Base-by-base conservation (phyloP, 1,284 basidiomycete species). In the Taiwanofungus camphoratus region DNA sequence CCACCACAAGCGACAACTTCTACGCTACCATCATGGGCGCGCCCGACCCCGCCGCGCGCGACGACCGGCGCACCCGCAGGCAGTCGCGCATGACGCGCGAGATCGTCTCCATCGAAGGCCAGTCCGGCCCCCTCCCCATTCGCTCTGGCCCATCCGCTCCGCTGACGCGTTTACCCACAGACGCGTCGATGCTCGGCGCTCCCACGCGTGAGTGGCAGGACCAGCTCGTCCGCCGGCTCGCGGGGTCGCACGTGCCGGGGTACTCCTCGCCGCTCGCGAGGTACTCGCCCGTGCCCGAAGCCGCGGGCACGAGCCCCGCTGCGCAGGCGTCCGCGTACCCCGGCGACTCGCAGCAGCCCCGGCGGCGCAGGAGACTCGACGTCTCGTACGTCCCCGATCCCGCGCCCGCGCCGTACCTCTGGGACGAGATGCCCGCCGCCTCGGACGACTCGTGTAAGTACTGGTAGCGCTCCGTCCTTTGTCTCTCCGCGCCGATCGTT, bases 201-300 rank as follows among this genome's bases (percentile, higher is more conserved):
- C 84, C 85, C 8, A 86, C 82, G 0, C 65, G 74, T 46, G 83
- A 87, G 56, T 88, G 85, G 85, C 85, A 88, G 58, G 82, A 87
- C 36, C 76, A 73, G 40, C 66, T 87, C 15, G 74, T 77, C 20
- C 68, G 69, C 48, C 71, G 71, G n/a, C 62, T 84, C 41, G 67
- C 71, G 12, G 44, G 51, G 2, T 44, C 20, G 31, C 52, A 43
- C 26, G 43, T 37, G 3, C 39, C n/a, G 3, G 22, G n/a, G 5
- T 45, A 36, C 22, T 26, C 44, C 23, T 46, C 41, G 3, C 48
- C n/a, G n/a, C n/a, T n/a, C n/a, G n/a, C n/a, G n/a, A n/a, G n/a
- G n/a, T n/a, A 37, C 15, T 48, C 46, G 13, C 22, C 40, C 3
- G 21, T 41, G 16, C 40, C 46, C 29, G 37, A 27, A 18, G 19